These are phyloP conservation scores for Cylindrotheca fusiformis DNA, from an alignment of 108 stramenopile species.

Conservation along the genomic window DNA sequence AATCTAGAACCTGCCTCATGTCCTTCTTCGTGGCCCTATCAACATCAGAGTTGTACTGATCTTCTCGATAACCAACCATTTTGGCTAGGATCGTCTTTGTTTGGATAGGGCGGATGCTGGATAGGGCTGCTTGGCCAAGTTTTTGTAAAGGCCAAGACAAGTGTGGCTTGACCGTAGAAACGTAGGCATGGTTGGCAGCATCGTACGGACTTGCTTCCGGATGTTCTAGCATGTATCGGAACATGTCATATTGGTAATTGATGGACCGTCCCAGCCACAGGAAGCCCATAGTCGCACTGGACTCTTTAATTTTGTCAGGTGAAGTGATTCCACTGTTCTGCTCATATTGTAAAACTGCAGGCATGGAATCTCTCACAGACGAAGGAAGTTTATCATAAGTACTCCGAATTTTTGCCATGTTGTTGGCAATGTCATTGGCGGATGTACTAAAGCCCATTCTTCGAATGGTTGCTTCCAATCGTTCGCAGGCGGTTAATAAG, in stretches of 20 bases:
- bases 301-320: slow-evolving; percentile 34
- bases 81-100: slow-evolving; percentile 34
- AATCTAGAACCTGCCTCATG: slow-evolving; percentile 20
- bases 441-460: slow-evolving; percentile 35
- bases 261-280: slow-evolving; percentile 61
- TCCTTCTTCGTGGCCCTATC: slow-evolving; percentile 30
- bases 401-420: slow-evolving; percentile 47
- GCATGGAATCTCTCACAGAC: slow-evolving; percentile 23
- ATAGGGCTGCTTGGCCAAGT: slow-evolving; percentile 36
- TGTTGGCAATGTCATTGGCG: slow-evolving; percentile 51
- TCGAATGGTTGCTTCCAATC: slow-evolving; percentile 36
- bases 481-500: slow-evolving; percentile 44
- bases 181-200: slow-evolving; percentile 39
- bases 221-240: slow-evolving; percentile 22
- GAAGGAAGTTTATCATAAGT: slow-evolving; percentile 33
- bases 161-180: slow-evolving; percentile 24
- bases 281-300: slow-evolving; percentile 58
- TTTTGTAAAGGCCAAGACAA: slow-evolving; percentile 45
- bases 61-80: slow-evolving; percentile 34
- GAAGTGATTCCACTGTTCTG: slow-evolving; percentile 30
- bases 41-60: slow-evolving; percentile 19
- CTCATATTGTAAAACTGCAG: slow-evolving; percentile 39
- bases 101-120: slow-evolving; percentile 4
- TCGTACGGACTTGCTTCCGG: slow-evolving; percentile 19
- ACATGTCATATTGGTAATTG: slow-evolving; percentile 53